phyloP scores from a whole-genome alignment of 2,329 filamentous ascomycete genomes.

The Thielaviopsis populi region DNA sequence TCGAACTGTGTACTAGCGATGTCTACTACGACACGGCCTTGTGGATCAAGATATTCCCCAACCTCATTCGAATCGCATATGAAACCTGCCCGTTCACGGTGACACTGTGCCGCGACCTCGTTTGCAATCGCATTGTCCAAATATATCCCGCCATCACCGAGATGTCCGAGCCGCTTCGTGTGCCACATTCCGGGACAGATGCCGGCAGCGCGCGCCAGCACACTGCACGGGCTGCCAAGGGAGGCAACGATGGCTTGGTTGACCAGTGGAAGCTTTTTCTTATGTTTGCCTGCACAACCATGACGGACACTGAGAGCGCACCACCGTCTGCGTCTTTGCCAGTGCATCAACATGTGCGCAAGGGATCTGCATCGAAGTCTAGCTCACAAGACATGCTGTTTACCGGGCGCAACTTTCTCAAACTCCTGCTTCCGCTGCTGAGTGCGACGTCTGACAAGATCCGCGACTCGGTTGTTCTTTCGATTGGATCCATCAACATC shows the following conservation, averaged over 20 bases:
- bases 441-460: slow-evolving; percentile 67
- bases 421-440: slow-evolving; percentile 76
- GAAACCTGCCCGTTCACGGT: slow-evolving; percentile 86
- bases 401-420: slow-evolving; percentile 78
- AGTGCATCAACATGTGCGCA: slow-evolving; percentile 56
- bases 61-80: slow-evolving; percentile 77
- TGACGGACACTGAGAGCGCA: slow-evolving; percentile 61
- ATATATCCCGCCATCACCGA: slow-evolving; percentile 77
- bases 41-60: slow-evolving; percentile 97
- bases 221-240: slow-evolving; percentile 43
- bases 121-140: slow-evolving; percentile 81
- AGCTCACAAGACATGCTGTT: slow-evolving; percentile 62
- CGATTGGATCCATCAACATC: slow-evolving; percentile 86
- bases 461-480: slow-evolving; percentile 76
- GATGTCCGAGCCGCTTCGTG: slow-evolving; percentile 58
- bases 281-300: slow-evolving; percentile 89
- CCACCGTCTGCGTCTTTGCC: slow-evolving; percentile 30
- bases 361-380: slow-evolving; percentile 53
- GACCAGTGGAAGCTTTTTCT: slow-evolving; percentile 98
- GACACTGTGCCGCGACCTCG: slow-evolving; percentile 75
- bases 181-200: slow-evolving; percentile 47
- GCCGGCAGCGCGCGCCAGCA: slow-evolving; percentile 36
- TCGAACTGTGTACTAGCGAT: slow-evolving; percentile 91
- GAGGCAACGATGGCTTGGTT: slow-evolving; percentile 72
- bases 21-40: slow-evolving; percentile 85